These are phyloP conservation scores for Trifolium fragiferum DNA, from an alignment of 306 rosid genomes.

Conservation along the genomic window DNA sequence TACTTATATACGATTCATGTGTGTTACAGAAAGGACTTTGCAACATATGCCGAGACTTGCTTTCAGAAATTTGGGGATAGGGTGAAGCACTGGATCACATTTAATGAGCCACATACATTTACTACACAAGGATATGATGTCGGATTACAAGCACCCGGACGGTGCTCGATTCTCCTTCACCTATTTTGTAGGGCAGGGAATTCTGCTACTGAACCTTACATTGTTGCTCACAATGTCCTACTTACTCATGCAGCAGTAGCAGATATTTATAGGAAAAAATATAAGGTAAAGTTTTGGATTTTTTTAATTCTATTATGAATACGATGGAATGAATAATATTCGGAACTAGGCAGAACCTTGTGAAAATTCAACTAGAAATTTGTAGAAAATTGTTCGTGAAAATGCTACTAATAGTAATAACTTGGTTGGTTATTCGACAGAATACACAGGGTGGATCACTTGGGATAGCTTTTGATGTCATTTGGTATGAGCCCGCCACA, in stretches of 20 bases:
- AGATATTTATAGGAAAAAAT: conserved; percentile 69
- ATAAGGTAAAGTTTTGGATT: conserved; percentile 57
- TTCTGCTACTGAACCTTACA: conserved; percentile 86
- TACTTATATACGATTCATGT: conserved; percentile 3
- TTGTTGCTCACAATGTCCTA: conserved; percentile 83
- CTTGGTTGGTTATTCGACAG: conserved; percentile 44
- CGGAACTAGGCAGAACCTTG: neutral
- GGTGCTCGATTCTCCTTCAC: conserved; percentile 75
- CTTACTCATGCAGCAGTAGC: conserved; percentile 68
- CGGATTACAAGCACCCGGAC: conserved; percentile 88
- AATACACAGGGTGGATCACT: conserved; percentile 67
- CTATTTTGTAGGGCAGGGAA: conserved; percentile 72
- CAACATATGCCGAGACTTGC: conserved; percentile 78
- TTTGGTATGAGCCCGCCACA: conserved; percentile 76
- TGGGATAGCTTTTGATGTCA: conserved; percentile 85
- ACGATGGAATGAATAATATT: neutral
- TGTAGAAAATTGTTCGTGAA: neutral
- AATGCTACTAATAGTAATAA: neutral
- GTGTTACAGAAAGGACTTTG: conserved; percentile 70
- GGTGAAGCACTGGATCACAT: conserved; percentile 95
- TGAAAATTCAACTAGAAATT: neutral
- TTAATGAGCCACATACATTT: conserved; percentile 91
- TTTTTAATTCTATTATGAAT: neutral
- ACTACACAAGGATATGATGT: conserved; percentile 83
- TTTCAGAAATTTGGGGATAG: conserved; percentile 90